These are phyloP conservation scores for Candida jianshihensis DNA, from an alignment of 805 yeast species.

Conservation along the genomic window DNA sequence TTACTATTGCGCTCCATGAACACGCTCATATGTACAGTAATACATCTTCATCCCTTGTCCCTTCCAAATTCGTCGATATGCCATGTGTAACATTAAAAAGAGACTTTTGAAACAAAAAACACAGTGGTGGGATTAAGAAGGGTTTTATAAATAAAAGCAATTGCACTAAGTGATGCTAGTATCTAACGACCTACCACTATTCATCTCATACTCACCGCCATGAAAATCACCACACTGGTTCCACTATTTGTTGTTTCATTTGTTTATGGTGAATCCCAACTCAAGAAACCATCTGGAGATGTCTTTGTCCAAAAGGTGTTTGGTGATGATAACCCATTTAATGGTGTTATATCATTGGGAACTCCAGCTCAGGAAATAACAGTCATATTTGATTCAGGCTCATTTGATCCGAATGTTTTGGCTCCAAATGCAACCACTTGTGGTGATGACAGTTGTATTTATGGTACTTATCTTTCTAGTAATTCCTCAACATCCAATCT, in stretches of 20 bases:
- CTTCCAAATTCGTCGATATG: no score
- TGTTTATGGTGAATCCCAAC: background rate
- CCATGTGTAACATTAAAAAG: no score
- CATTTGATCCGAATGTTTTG: background rate
- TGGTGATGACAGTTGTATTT: background rate
- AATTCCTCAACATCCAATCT: background rate
- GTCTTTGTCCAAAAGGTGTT: background rate
- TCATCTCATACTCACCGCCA: background rate
- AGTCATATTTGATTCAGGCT: background rate
- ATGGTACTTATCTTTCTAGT: background rate
- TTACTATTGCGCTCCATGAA: no score
- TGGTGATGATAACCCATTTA: background rate
- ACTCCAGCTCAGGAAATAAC: background rate
- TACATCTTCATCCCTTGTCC: no score
- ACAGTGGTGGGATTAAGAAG: no score
- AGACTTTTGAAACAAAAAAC: no score
- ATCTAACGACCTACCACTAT: background rate
- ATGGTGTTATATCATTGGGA: background rate
- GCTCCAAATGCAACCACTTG: background rate
- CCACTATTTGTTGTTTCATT: background rate
- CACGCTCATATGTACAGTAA: no score
- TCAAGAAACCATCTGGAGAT: background rate
- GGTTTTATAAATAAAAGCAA: background rate
- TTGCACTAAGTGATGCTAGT: background rate
- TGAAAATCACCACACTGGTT: background rate